Base-by-base conservation (phyloP, 768 basidiomycete genomes). In the Lentinula detonsa region DNA sequence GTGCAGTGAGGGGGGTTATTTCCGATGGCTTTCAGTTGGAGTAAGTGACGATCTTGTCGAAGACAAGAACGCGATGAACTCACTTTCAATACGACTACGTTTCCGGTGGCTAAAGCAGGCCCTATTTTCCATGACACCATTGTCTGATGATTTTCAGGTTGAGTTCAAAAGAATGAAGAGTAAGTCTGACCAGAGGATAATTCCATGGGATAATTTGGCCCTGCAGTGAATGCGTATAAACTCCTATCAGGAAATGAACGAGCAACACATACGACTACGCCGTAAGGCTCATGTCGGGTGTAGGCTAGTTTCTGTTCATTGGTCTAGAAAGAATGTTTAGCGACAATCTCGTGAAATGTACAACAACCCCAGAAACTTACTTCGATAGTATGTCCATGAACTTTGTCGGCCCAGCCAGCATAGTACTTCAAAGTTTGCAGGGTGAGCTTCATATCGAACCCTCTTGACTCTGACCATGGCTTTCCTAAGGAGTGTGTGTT, bases 331-430 rank as follows among this genome's bases (percentile, higher is more conserved):
- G 33, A 21, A 51, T 57, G 21, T 10, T 9, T 23, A 39, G 5
- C 3, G 10, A 34, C 57, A n/a, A 21, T n/a, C 18, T 33, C 15
- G 40, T 35, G 11, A 10, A 18, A 45, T 60, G 4, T 28, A 16
- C 31, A 33, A 21, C 21, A 35, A 40, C 18, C 16, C 1, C 8
- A 46, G 28, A 56, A 34, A 10, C 46, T 2, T 50, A 65, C 67
- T 50, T 83, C 86, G 69, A 88, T 82, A 16, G 80, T 80, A 67
- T 85, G 80, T 11, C 86, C 87, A 4, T 78, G 73, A 50, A 84
- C 71, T 74, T 91, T 91, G 76, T 90, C 90, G 48, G 88, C 85
- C 82, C 86, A 87, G 13, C 90, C 91, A 45, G 80, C 87, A 65
- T 87, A 92, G 72, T 91, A 92, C 13, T 80, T 75, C 59, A 88